Evolutionary conservation across 345 rosid genomes (phyloP).

Genomic region (Eucalyptus albens): DNA sequence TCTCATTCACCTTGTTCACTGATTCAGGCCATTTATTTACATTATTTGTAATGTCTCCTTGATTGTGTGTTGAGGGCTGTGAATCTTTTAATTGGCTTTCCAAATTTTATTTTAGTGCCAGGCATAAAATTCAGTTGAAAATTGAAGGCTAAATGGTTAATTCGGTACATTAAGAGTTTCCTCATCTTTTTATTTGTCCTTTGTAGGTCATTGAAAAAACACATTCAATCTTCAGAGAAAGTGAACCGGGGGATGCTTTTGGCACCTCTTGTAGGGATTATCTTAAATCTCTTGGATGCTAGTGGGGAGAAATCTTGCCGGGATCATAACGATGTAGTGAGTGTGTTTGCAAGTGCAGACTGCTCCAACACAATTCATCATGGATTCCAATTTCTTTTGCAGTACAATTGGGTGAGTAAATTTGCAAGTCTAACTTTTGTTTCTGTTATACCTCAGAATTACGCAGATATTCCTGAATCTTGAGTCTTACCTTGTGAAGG

Average conservation of each 20-base stretch:
- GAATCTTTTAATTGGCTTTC: not conserved
- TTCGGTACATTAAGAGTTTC: not conserved
- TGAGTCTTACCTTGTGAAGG: not conserved
- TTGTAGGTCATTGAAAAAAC: slow-evolving; percentile 66
- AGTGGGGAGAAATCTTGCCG: slow-evolving; percentile 15
- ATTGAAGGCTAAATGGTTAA: not conserved
- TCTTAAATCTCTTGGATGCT: slow-evolving; percentile 80
- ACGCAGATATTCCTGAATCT: not conserved
- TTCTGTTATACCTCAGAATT: not conserved
- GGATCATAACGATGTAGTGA: slow-evolving; percentile 51
- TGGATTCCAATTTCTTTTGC: slow-evolving; percentile 80
- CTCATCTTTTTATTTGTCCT: not conserved
- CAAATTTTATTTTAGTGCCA: not conserved
- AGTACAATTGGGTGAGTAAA: slow-evolving; percentile 74
- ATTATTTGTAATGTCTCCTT: not conserved
- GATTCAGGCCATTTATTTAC: not conserved
- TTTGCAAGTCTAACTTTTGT: not conserved
- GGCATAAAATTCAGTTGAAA: not conserved
- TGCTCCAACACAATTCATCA: slow-evolving; percentile 61
- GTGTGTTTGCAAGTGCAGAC: slow-evolving; percentile 75
- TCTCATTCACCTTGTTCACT: not conserved
- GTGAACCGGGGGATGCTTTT: slow-evolving; percentile 67
- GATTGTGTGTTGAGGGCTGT: not conserved
- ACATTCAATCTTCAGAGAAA: slow-evolving; percentile 65
- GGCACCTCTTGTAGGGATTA: slow-evolving; percentile 84